phyloP scores from a whole-genome alignment of 192 early-diverging fungal genomes.

The Chytriomyces confervae region DNA sequence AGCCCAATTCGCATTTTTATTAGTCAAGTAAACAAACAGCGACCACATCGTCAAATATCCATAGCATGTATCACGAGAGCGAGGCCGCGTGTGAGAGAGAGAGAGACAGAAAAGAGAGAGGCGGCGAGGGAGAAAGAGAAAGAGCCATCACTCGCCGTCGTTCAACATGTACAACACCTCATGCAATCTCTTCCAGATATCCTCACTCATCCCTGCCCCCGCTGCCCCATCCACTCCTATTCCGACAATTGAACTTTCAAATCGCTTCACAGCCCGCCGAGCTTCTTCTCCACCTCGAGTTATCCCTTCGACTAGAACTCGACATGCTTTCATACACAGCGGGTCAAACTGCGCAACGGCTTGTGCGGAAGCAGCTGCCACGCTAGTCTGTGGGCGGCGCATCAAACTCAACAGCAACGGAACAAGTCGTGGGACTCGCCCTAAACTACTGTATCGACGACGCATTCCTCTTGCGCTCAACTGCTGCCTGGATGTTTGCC shows the following conservation, averaged over 20 bases:
- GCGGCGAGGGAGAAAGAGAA: too few species aligned
- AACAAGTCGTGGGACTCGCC: neutral
- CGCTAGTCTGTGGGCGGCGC: neutral
- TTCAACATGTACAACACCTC: conserved; percentile 29
- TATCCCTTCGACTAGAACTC: conserved; percentile 9
- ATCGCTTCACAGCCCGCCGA: conserved; percentile 17
- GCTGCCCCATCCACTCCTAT: conserved; percentile 2
- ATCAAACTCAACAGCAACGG: conserved; percentile 20
- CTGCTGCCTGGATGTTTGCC: too few species aligned
- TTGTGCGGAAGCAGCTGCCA: neutral
- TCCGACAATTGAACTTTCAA: conserved; percentile 16
- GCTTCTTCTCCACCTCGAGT: conserved; percentile 22
- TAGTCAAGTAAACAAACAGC: too few species aligned
- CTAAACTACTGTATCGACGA: neutral
- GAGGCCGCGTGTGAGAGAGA: too few species aligned
- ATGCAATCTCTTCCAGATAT: conserved; percentile 9
- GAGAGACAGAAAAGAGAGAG: too few species aligned
- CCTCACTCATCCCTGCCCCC: neutral
- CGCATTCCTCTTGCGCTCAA: too few species aligned
- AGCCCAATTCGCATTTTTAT: too few species aligned
- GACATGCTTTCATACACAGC: conserved; percentile 18
- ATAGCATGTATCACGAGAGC: too few species aligned
- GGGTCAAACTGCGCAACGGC: neutral
- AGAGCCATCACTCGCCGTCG: neutral
- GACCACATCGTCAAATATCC: too few species aligned